Percentiles rank a stretch among this genome's conserved stretches.
phyloP scores from a whole-genome alignment of 768 basidiomycete species.

The Leccinum longicurvipes region DNA sequence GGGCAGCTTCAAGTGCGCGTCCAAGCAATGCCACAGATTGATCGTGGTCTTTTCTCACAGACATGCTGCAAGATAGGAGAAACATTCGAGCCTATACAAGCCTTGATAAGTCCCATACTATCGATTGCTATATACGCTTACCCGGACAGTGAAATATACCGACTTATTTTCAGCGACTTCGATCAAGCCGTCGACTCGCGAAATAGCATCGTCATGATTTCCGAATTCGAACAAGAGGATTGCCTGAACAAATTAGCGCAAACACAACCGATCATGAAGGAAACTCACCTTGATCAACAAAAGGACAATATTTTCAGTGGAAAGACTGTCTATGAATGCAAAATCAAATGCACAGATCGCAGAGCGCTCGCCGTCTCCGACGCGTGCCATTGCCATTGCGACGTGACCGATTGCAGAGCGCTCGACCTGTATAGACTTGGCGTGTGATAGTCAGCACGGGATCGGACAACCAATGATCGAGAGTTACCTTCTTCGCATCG shows the following conservation, averaged over 20 bases:
- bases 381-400: not conserved
- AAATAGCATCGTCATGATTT: not conserved
- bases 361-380: not conserved
- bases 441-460: not conserved
- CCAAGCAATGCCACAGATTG: not conserved
- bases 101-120: not conserved
- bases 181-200: not conserved
- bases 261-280: not conserved
- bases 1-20: not conserved
- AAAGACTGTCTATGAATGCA: not conserved
- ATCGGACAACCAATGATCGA: not conserved
- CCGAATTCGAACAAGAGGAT: not conserved
- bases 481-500: not conserved
- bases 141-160: not conserved
- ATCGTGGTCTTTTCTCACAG: not conserved
- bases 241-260: not conserved
- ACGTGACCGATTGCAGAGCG: not conserved
- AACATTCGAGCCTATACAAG: not conserved
- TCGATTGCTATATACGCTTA: not conserved
- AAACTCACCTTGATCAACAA: not conserved
- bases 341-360: not conserved
- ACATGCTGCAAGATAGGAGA: not conserved
- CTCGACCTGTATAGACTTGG: not conserved
- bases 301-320: not conserved
- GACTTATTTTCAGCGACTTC: not conserved